Evolutionary conservation across 139 green algal genomes (phyloP).

Genomic region (Trebouxia sp.): DNA sequence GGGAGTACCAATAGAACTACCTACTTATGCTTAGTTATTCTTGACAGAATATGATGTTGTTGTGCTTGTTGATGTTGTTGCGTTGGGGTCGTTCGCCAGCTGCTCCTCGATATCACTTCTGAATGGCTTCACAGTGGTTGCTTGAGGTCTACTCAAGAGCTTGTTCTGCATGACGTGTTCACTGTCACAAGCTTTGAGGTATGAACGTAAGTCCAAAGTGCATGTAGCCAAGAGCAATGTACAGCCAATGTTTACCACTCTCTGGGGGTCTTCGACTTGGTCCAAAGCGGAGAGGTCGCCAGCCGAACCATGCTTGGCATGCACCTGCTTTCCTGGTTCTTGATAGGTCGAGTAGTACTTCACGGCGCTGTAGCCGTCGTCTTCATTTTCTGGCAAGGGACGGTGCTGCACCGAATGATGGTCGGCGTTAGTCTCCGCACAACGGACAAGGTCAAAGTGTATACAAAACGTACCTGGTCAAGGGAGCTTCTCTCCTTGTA

Average conservation of each 20-base stretch:
- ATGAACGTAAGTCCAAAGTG: not conserved
- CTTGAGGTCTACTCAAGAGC: not conserved
- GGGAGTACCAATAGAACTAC: not conserved
- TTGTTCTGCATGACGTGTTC: not conserved
- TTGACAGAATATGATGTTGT: constrained; percentile 3
- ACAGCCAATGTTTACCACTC: not conserved
- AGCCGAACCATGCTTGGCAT: constrained; percentile 5
- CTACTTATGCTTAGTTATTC: not conserved
- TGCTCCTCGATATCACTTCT: constrained; percentile 17
- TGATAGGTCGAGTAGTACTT: constrained; percentile 16
- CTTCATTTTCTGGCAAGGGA: not conserved
- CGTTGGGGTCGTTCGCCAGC: not conserved
- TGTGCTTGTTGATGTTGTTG: not conserved
- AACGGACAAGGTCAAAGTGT: too few relatives aligned
- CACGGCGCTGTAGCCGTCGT: not conserved
- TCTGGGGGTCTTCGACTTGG: not conserved
- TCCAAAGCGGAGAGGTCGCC: not conserved
- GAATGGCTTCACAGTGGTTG: not conserved
- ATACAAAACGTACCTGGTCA: constrained; percentile 9
- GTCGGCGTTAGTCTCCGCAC: too few relatives aligned
- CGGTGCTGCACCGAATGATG: not conserved
- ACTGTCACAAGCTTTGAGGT: not conserved
- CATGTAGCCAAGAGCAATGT: too few relatives aligned
- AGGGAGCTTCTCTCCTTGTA: not conserved
- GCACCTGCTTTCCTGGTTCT: constrained; percentile 11